Evolutionary conservation across 2,329 filamentous ascomycete genomes (phyloP).

Genomic region (Trichoderma sp.): DNA sequence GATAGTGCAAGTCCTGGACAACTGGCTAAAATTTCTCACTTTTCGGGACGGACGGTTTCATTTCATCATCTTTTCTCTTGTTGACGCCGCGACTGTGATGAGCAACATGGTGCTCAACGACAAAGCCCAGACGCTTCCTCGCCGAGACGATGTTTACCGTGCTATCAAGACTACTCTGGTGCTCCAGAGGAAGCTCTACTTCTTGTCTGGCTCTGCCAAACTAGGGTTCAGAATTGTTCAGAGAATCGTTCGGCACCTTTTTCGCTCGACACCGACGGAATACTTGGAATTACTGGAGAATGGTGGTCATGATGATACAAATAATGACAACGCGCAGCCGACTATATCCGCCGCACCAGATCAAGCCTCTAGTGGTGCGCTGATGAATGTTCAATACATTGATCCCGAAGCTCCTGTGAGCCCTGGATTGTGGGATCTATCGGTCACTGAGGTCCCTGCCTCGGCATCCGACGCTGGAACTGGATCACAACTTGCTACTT

Average conservation of each 20-base stretch:
- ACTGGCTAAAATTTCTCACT: constrained; percentile 43
- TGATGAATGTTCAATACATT: not conserved
- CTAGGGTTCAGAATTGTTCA: constrained; percentile 35
- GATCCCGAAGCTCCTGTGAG: not conserved
- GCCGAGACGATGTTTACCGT: constrained; percentile 38
- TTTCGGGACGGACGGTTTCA: constrained; percentile 49
- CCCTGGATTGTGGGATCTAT: not conserved
- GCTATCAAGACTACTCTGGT: constrained; percentile 36
- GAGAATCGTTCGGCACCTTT: constrained; percentile 22
- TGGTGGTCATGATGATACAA: not conserved
- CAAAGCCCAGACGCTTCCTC: constrained; percentile 35
- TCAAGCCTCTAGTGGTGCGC: not conserved
- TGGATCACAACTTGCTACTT: not conserved
- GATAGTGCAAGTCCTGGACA: constrained; percentile 38
- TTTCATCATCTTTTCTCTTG: constrained; percentile 50
- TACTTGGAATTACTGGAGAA: not conserved
- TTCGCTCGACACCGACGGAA: not conserved
- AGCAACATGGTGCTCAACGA: constrained; percentile 52
- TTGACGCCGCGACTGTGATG: constrained; percentile 49
- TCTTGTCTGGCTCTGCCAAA: constrained; percentile 35
- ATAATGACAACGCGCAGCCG: not conserved
- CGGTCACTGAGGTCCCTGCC: not conserved
- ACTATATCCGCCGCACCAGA: not conserved
- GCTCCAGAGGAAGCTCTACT: constrained; percentile 33
- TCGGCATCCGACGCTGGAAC: too few species aligned